A percentile compares a stretch with the other conserved stretches of the same genome.
These are phyloP conservation scores for Orbilia blumenaviensis DNA, from an alignment of 2,329 filamentous ascomycete species.

Conservation along the genomic window DNA sequence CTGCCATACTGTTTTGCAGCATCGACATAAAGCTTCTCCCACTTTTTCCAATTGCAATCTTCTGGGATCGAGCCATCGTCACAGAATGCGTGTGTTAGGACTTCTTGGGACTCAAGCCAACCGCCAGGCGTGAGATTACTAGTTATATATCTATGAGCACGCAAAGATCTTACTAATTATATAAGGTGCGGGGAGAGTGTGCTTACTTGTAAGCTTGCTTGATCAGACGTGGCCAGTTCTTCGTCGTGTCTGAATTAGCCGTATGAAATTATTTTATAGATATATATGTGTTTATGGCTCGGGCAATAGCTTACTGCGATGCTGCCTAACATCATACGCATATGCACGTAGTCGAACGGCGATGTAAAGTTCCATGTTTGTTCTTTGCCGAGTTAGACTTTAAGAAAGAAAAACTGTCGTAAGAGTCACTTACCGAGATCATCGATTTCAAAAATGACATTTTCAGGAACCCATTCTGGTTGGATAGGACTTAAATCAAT, in stretches of 20 bases:
- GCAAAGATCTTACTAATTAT: background rate
- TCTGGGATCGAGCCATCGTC: slow-evolving; percentile 62
- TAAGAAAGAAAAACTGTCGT: background rate
- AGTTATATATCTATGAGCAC: background rate
- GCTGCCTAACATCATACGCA: slow-evolving; percentile 52
- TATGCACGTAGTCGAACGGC: slow-evolving; percentile 44
- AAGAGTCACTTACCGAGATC: slow-evolving; percentile 63
- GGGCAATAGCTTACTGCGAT: slow-evolving; percentile 31
- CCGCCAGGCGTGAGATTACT: slow-evolving; percentile 62
- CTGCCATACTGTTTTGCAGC: slow-evolving; percentile 60
- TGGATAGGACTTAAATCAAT: slow-evolving; percentile 60
- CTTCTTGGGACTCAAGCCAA: slow-evolving; percentile 64
- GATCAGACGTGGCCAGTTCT: slow-evolving; percentile 47
- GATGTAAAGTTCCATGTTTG: slow-evolving; percentile 46
- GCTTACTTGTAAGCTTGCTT: slow-evolving; percentile 50
- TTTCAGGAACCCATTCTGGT: slow-evolving; percentile 65
- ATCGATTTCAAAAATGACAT: slow-evolving; percentile 71
- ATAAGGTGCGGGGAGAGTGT: background rate
- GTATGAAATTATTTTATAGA: background rate
- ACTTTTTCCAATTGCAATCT: slow-evolving; percentile 55
- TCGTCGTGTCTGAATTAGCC: background rate
- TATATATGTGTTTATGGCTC: too few relatives aligned
- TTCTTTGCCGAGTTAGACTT: slow-evolving; percentile 14
- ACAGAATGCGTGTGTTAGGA: slow-evolving; percentile 61
- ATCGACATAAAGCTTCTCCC: slow-evolving; percentile 57